A percentile compares a stretch with the other conserved stretches of the same genome.
phyloP scores from a whole-genome alignment of 371 early-diverging fungal species.

The Coelomomyces lativittatus region DNA sequence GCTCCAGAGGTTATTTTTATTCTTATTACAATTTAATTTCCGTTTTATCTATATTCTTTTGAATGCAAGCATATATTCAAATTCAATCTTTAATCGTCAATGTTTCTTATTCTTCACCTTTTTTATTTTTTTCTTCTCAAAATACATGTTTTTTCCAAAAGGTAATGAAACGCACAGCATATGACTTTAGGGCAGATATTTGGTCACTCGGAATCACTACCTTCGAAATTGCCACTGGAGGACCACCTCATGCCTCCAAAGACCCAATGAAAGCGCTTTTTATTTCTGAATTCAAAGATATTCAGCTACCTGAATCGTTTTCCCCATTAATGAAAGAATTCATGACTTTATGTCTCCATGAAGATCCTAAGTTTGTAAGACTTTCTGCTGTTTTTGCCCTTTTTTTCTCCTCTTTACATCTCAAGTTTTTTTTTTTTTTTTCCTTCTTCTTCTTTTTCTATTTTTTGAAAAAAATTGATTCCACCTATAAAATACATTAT shows the following conservation, averaged over 20 bases:
- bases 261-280: slow-evolving; percentile 78
- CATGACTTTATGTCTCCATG: slow-evolving; percentile 63
- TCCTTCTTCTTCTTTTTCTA: not conserved
- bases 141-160: slow-evolving; percentile 19
- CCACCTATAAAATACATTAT: too few species aligned
- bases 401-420: not conserved
- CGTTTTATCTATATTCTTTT: too few species aligned
- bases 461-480: too few species aligned
- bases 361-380: slow-evolving; percentile 55
- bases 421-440: too few species aligned
- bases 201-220: slow-evolving; percentile 85
- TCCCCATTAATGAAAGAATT: slow-evolving; percentile 70
- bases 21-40: too few species aligned
- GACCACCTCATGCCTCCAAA: slow-evolving; percentile 78
- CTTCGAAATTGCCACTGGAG: slow-evolving; percentile 74
- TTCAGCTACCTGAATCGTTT: slow-evolving; percentile 47
- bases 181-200: slow-evolving; percentile 66
- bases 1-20: not conserved
- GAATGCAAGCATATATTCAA: too few species aligned
- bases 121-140: too few species aligned
- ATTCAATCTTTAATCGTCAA: too few species aligned
- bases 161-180: slow-evolving; percentile 46
- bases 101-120: too few species aligned
- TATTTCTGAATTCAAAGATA: slow-evolving; percentile 37
- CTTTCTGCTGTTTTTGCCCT: not conserved